Base-by-base conservation (phyloP, 306 rosid species). In the Trifolium pratense region DNA sequence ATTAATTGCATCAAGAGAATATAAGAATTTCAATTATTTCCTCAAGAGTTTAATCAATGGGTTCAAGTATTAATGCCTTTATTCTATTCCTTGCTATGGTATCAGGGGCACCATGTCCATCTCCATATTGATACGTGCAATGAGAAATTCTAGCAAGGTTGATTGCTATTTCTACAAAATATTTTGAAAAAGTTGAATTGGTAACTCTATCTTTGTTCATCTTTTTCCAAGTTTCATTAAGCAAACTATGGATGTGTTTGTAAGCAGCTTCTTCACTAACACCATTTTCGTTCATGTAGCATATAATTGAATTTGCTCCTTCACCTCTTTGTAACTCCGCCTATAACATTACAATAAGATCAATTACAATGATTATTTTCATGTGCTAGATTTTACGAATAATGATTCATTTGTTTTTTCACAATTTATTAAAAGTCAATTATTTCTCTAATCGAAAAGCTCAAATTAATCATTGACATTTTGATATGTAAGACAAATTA, bases 291-390 rank as follows among this genome's bases (percentile, higher is more conserved):
- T 17, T 42, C 86, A 57, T 83, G 67, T 42, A 25, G 71, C 92
- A 88, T 0, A 49, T 2, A n/a, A 84, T 80, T 3, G 89, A 87
- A 48, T 34, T 88, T 0, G 85, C 83, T 7, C 52, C 72, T 73
- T 88, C 89, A 15, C 92, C 96, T 56, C 85, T 90, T 68, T 83
- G 53, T 9, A 88, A 36, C 68, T 90, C 93, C 0, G 84, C 86
- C 88, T 89, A 70, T 25, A 74, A 25, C 11, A 59, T 49, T 9
- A n/a, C 3, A 61, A 9, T 2, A 1, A 20, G 1, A 20, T 20
- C 6, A 53, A 52, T 18, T 9, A 9, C 4, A 52, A 7, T 18
- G 5, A 49, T 49, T 49, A 49, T 2, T 16, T 0, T 4, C 0
- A 42, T 42, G n/a, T 5, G n/a, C 12, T 36, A 7, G 7, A 36